Percentiles rank a stretch among this genome's conserved stretches.
phyloP scores from a whole-genome alignment of 225 moss, liverwort and hornwort species.

The Takakia lepidozioides region DNA sequence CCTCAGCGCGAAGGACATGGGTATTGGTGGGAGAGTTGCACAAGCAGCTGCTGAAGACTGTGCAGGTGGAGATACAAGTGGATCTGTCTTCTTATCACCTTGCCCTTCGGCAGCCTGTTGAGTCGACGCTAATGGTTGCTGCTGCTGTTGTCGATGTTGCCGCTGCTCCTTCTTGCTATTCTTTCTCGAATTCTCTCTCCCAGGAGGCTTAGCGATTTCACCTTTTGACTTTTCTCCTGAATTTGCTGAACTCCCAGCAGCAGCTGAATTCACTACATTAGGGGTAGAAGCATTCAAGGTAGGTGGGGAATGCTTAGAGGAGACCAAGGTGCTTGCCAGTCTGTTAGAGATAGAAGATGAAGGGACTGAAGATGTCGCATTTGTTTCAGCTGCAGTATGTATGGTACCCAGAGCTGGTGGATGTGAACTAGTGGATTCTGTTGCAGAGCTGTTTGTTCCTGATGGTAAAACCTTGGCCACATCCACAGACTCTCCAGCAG shows the following conservation, averaged over 20 bases:
- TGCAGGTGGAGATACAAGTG: constrained; percentile 11
- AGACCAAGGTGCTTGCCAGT: constrained; percentile 37
- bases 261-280: constrained; percentile 46
- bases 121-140: too few species aligned
- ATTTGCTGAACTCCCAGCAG: too few species aligned
- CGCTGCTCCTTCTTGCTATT: too few species aligned
- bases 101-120: constrained; percentile 13
- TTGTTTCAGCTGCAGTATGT: constrained; percentile 18
- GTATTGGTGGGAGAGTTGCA: constrained; percentile 10
- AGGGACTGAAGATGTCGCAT: too few species aligned
- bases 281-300: constrained; percentile 54
- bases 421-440: constrained; percentile 19
- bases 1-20: too few species aligned
- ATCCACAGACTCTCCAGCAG: constrained; percentile 19
- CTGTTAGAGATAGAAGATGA: too few species aligned
- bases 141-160: constrained; percentile 64
- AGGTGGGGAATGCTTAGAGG: constrained; percentile 38
- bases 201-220: constrained; percentile 51
- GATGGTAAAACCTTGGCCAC: constrained; percentile 23
- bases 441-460: constrained; percentile 38
- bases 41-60: constrained; percentile 14
- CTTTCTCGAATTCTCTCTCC: constrained; percentile 26
- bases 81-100: constrained; percentile 22
- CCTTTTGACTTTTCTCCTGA: constrained; percentile 55
- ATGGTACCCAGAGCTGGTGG: constrained; percentile 13